These are phyloP conservation scores for Triticum dicoccoides DNA, from an alignment of 176 grass and related monocot species.

Conservation along the genomic window DNA sequence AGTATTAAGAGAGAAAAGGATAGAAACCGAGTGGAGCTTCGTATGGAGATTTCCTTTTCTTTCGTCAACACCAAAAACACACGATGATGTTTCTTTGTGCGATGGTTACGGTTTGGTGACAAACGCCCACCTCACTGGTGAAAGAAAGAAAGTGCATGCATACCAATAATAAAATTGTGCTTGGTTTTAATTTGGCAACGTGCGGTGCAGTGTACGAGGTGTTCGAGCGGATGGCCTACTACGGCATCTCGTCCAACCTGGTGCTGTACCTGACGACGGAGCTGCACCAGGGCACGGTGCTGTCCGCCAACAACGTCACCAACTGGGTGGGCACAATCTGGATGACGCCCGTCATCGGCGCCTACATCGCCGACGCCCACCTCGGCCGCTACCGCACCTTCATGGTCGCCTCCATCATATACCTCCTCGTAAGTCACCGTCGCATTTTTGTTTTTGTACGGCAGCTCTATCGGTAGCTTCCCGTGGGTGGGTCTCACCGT, in stretches of 20 bases:
- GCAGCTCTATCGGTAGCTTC: too few species aligned
- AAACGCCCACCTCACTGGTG: neutral
- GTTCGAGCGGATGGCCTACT: conserved; percentile 92
- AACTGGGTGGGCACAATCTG: conserved; percentile 93
- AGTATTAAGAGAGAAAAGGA: too few species aligned
- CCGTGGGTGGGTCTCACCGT: too few species aligned
- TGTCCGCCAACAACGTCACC: conserved; percentile 81
- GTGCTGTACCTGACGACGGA: conserved; percentile 80
- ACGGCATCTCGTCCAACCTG: conserved; percentile 92
- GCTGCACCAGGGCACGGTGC: conserved; percentile 78
- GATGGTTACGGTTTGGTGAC: neutral
- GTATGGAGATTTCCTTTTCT: neutral
- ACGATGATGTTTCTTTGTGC: neutral
- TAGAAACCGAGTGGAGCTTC: neutral
- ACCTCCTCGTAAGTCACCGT: conserved; percentile 55
- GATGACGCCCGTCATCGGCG: conserved; percentile 85
- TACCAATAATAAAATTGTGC: neutral
- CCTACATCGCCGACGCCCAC: conserved; percentile 85
- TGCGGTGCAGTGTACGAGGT: conserved; percentile 72
- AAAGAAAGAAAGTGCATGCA: neutral
- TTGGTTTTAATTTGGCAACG: neutral
- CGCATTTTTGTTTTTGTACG: neutral
- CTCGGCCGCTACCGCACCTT: conserved; percentile 95
- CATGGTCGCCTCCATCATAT: conserved; percentile 63
- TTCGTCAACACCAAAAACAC: neutral